Conservation (phyloP, 169 alveolate genomes). For the Plasmodium relictum region DNA sequence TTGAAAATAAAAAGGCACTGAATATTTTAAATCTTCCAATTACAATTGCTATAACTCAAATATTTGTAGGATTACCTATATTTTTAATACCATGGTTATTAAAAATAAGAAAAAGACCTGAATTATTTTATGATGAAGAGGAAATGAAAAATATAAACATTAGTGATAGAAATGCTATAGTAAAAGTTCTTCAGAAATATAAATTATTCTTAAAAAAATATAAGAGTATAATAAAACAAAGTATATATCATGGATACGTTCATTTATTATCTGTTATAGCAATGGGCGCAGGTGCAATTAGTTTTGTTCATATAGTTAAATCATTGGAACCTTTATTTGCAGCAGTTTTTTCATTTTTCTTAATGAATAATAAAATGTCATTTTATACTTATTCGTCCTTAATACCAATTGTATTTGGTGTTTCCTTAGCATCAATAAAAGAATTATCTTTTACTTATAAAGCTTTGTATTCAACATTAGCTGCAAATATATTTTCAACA, state of each 20-base stretch:
- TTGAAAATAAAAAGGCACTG: conserved; percentile 85
- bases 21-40: conserved; percentile 82
- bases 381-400: conserved; percentile 81
- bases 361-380: conserved; percentile 78
- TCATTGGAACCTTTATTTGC: conserved; percentile 85
- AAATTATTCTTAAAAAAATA: conserved; percentile 58
- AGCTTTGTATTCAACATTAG: conserved; percentile 79
- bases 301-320: conserved; percentile 83
- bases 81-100: conserved; percentile 82
- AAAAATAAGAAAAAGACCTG: conserved; percentile 64
- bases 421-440: conserved; percentile 82
- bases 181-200: conserved; percentile 62
- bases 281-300: conserved; percentile 83
- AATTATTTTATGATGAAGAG: conserved; percentile 47
- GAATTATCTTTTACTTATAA: conserved; percentile 77
- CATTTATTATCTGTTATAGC: conserved; percentile 84
- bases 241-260: conserved; percentile 78
- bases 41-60: conserved; percentile 85
- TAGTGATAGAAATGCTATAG: conserved; percentile 57
- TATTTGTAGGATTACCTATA: conserved; percentile 85
- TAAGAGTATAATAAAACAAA: conserved; percentile 78
- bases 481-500: conserved; percentile 79
- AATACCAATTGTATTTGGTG: conserved; percentile 86
- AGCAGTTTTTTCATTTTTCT: conserved; percentile 79
- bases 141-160: conserved; percentile 41